Base-by-base conservation (phyloP, 148 eudicot genomes). In the Rhododendron molle region DNA sequence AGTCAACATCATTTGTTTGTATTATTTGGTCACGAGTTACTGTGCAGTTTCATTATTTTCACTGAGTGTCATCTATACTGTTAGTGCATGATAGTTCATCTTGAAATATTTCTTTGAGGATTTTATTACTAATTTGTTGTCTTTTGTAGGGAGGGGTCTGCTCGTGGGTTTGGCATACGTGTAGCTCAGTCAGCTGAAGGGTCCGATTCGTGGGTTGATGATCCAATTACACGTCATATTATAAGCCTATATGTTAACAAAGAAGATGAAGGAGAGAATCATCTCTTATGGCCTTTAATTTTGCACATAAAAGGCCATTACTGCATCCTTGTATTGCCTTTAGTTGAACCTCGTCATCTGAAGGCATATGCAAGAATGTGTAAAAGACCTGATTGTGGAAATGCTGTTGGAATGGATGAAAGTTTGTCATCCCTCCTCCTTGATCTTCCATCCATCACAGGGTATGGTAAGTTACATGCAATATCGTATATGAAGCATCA, bases 131-230 rank as follows among this genome's bases (percentile, higher is more conserved):
- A 13, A 76, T 84, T 84, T 34, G 13, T 62, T 82, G 23, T 87
- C 76, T 85, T 34, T 71, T 82, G 80, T 86, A 97, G 99, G 88
- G 99, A 97, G 90, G 99, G 99, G 76, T 94, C 98, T 91, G 90
- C 86, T 90, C 95, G 94, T 86, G 98, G 99, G 84, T 91, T 86
- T 87, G 99, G 99, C 77, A 86, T 95, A 85, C 95, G 99, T 85
- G 86, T 90, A 50, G 88, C 88, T 76, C 96, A 93, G 84, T 94
- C 99, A 80, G 90, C 90, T 81, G 88, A 92, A 91, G 98, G 94
- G 86, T 94, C 98, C 81, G 99, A 97, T 93, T 94, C 99, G 13
- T 97, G 99, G 99, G 96, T 94, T 77, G 99, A 97, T 89, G 99
- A 97, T 86, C 98, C 99, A 85, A 92, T 97, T 85, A 93, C 93